Conservation (phyloP, 148 eudicot species). For the Gaultheria prostrata region DNA sequence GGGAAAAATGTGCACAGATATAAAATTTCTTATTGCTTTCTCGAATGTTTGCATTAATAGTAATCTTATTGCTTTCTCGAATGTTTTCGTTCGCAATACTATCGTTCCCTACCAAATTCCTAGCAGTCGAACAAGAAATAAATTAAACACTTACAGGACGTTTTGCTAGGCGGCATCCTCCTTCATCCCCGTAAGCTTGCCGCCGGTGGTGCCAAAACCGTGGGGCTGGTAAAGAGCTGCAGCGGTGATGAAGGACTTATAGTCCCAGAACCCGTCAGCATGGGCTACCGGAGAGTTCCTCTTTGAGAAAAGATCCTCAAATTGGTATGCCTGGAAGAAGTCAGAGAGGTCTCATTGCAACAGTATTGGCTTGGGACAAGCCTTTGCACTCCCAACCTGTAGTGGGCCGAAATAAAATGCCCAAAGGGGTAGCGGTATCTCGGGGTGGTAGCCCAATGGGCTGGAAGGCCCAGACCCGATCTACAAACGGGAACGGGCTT, state of each 20-base stretch:
- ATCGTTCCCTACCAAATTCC: neutral
- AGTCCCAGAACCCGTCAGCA: conserved; percentile 93
- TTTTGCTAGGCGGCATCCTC: conserved; percentile 87
- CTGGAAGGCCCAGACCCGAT: too few species aligned
- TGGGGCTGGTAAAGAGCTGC: conserved; percentile 53
- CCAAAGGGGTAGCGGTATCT: too few species aligned
- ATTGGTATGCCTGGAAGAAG: conserved; percentile 67
- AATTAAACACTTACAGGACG: conserved; percentile 58
- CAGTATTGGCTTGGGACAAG: conserved; percentile 62
- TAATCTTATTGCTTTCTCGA: too few species aligned
- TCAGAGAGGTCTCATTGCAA: conserved; percentile 79
- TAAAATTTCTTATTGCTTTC: too few species aligned
- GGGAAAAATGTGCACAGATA: too few species aligned
- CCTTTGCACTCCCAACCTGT: conserved; percentile 73
- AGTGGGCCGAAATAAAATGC: too few species aligned
- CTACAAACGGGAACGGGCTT: too few species aligned
- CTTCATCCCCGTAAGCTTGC: conserved; percentile 51
- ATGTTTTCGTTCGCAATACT: too few species aligned
- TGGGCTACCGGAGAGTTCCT: conserved; percentile 76
- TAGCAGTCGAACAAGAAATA: neutral
- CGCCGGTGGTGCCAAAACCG: conserved; percentile 88
- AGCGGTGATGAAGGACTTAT: conserved; percentile 64
- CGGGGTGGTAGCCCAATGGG: too few species aligned
- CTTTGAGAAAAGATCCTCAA: conserved; percentile 76
- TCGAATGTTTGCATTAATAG: too few species aligned